Evolutionary conservation across 2,329 filamentous ascomycete species (phyloP).

Genomic region (Chaetomium sp.): DNA sequence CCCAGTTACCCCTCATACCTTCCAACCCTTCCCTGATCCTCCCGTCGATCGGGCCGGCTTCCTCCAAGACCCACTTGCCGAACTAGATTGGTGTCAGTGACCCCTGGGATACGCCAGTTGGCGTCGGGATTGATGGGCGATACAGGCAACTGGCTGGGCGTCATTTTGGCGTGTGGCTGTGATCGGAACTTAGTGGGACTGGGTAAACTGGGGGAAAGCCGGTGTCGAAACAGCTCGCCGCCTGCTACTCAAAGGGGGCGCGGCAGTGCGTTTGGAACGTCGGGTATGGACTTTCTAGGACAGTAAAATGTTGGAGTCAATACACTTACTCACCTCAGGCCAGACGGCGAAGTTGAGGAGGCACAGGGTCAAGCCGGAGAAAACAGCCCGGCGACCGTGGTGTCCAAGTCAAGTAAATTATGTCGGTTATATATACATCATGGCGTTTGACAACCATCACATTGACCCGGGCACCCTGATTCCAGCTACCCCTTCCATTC

Average conservation of each 20-base stretch:
- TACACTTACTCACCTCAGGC: conserved; percentile 5
- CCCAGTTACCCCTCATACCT: conserved; percentile 15
- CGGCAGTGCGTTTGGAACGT: too few relatives aligned
- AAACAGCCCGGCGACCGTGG: too few relatives aligned
- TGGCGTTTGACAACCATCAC: not conserved
- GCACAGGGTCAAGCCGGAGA: conserved; percentile 1
- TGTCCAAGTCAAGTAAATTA: too few relatives aligned
- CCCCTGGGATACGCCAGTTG: not conserved
- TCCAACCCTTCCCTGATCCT: not conserved
- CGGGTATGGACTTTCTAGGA: not conserved
- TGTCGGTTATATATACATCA: not conserved
- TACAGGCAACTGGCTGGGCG: not conserved
- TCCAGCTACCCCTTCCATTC: not conserved
- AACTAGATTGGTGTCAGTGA: not conserved
- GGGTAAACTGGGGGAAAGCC: not conserved
- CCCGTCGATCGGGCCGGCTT: conserved; percentile 2
- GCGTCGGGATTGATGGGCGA: not conserved
- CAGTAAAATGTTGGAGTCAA: conserved; percentile 13
- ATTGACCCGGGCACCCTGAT: not conserved
- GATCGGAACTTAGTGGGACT: not conserved
- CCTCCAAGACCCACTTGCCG: conserved; percentile 13
- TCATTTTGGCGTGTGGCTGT: not conserved
- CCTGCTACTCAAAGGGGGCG: too few relatives aligned
- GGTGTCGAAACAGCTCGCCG: too few relatives aligned
- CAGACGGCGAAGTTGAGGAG: conserved; percentile 17